phyloP scores from a whole-genome alignment of 1,284 basidiomycete species.

The Pseudozyma flocculosa region DNA sequence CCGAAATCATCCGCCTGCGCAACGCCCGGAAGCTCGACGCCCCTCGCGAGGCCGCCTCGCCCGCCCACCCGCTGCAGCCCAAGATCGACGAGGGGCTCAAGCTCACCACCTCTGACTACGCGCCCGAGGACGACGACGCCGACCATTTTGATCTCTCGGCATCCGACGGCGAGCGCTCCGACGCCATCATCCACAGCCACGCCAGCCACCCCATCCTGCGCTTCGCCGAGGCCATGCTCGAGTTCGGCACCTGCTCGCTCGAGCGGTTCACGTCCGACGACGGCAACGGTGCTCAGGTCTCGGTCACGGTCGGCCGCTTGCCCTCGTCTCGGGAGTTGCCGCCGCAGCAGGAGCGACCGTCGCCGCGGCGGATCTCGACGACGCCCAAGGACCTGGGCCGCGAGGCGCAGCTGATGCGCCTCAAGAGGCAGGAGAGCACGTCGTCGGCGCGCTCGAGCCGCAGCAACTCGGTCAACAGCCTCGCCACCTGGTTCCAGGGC shows the following conservation, averaged over 20 bases:
- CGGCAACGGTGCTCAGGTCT: constrained; percentile 2
- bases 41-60: neutral
- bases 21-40: neutral
- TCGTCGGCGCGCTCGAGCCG: constrained; percentile 8
- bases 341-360: too few relatives aligned
- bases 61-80: neutral
- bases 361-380: constrained; percentile 15
- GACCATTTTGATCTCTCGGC: constrained; percentile 1
- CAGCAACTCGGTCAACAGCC: neutral
- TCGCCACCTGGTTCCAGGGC: neutral
- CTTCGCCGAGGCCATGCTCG: constrained; percentile 26
- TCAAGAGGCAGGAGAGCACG: constrained; percentile 18
- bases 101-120: neutral
- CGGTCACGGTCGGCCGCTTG: too few relatives aligned
- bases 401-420: constrained; percentile 21
- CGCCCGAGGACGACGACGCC: constrained; percentile 5
- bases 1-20: constrained; percentile 30
- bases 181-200: constrained; percentile 12
- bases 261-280: constrained; percentile 12
- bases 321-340: too few relatives aligned
- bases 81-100: neutral
- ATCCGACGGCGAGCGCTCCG: constrained; percentile 18
- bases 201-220: constrained; percentile 25
- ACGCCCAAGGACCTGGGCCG: constrained; percentile 22
- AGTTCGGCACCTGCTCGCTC: constrained; percentile 26